Conservation (phyloP, 2,329 filamentous ascomycete species). For the Pseudogymnoascus sp. region DNA sequence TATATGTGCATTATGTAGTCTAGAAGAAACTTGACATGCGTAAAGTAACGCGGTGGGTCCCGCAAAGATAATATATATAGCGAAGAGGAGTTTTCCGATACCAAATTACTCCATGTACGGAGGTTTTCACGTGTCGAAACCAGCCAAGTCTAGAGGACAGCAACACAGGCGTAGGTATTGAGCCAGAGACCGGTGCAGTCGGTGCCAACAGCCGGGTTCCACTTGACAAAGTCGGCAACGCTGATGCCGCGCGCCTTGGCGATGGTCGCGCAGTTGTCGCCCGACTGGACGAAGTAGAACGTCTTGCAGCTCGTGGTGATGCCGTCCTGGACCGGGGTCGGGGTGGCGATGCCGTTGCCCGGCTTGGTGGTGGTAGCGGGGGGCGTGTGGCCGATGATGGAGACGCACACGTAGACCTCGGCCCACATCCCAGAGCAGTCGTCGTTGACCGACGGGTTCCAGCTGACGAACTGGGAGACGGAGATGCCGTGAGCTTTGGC, state of each 20-base stretch:
- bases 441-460: conserved; percentile 26
- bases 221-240: conserved; percentile 20
- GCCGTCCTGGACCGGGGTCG: conserved; percentile 13
- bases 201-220: conserved; percentile 26
- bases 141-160: neutral
- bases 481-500: conserved; percentile 14
- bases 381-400: conserved; percentile 7
- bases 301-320: conserved; percentile 19
- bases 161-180: conserved; percentile 20
- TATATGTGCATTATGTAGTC: no score
- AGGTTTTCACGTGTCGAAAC: no score
- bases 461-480: conserved; percentile 20
- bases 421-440: conserved; percentile 22
- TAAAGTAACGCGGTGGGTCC: no score
- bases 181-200: conserved; percentile 22
- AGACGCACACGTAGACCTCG: conserved; percentile 20
- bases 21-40: no score
- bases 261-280: conserved; percentile 18
- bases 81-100: no score
- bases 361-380: neutral
- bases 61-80: no score
- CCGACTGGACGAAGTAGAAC: conserved; percentile 20
- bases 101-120: no score
- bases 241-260: conserved; percentile 14
- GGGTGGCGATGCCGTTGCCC: neutral